Evolutionary conservation across 208 protist genomes (phyloP), one percentile per base, ranked within the genome.

Genomic region (Crithidia brevicula): DNA sequence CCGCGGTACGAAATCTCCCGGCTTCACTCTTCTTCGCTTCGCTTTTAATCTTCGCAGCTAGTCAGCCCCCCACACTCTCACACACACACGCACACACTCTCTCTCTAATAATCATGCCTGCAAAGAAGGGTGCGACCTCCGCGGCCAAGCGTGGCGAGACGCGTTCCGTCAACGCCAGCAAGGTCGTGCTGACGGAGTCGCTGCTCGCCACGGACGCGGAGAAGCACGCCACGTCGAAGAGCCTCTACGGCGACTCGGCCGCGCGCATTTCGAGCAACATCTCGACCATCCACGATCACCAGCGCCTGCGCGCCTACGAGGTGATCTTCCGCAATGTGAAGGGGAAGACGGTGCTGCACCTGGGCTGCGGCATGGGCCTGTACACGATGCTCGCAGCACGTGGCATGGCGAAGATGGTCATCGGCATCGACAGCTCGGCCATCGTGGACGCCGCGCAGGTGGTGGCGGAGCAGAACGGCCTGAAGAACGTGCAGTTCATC

Each of bases 311-410:
- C 30, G 91, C 89, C n/a, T 95, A 95, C 75, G 80, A 93, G 45
- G 83, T 88, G 31, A 71, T 94, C 33, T 73, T 96, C 33, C 81
- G 79, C 54, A 76, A 67, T 42, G 80, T 95, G 33, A 83, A 85
- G 36, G 91, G 89, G 36, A 97, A 97, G 86, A 86, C 77, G 22
- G 62, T 97, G n/a, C 79, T 97, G 40, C 85, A 96, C 66, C 57
- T 97, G 27, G 86, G 86, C 31, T 94, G 91, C 64, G 93, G 93
- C 16, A 91, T 96, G 75, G 93, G 91, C 0, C 76, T 97, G 13
- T 82, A 92, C 69, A 83, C 90, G 13, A 92, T 97, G 89, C 76
- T 95, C 22, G 88, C 88, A 6, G 93, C 93, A 11, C 81, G 85
- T 30, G 66, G 47, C 52, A 73, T 81, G 34, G 91, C 89, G 7